A percentile compares a stretch with the other conserved stretches of the same genome.
phyloP scores from a whole-genome alignment of 2,329 filamentous ascomycete species.

The Coleophoma crateriformis region DNA sequence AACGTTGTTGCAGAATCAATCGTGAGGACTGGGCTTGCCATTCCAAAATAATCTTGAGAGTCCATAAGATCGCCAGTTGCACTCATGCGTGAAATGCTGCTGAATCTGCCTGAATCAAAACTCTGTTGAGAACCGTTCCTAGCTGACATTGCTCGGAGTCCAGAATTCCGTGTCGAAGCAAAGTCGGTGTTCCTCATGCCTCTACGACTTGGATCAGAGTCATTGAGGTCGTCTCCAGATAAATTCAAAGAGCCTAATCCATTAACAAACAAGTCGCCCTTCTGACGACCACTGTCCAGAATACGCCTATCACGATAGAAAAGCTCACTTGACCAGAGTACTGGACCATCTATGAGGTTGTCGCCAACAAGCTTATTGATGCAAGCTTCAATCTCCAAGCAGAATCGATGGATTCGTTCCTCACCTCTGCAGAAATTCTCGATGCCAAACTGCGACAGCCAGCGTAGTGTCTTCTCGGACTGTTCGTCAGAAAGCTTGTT shows the following conservation, averaged over 20 bases:
- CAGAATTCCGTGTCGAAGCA: constrained; percentile 41
- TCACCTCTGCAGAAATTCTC: constrained; percentile 95
- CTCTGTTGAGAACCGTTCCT: constrained; percentile 66
- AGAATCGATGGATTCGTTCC: constrained; percentile 90
- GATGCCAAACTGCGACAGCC: constrained; percentile 75
- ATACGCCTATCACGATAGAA: constrained; percentile 70
- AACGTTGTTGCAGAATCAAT: constrained; percentile 76
- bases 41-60: constrained; percentile 64
- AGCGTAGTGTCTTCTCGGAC: constrained; percentile 75
- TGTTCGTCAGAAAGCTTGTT: constrained; percentile 97
- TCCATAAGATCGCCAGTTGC: constrained; percentile 62
- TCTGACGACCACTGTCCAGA: constrained; percentile 39
- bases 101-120: constrained; percentile 63
- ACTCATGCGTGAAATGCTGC: constrained; percentile 49
- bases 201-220: constrained; percentile 19
- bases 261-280: constrained; percentile 40
- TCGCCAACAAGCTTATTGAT: constrained; percentile 82
- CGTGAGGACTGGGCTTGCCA: constrained; percentile 61
- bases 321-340: constrained; percentile 87
- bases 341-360: constrained; percentile 75
- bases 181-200: constrained; percentile 35
- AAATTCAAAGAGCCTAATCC: constrained; percentile 40
- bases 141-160: constrained; percentile 53
- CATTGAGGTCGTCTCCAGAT: constrained; percentile 34
- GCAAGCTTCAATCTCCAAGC: constrained; percentile 81